Percentiles rank a stretch among this genome's conserved stretches.
Evolutionary conservation across 805 yeast species (phyloP).

Genomic region (Yamadazyma endophytica): DNA sequence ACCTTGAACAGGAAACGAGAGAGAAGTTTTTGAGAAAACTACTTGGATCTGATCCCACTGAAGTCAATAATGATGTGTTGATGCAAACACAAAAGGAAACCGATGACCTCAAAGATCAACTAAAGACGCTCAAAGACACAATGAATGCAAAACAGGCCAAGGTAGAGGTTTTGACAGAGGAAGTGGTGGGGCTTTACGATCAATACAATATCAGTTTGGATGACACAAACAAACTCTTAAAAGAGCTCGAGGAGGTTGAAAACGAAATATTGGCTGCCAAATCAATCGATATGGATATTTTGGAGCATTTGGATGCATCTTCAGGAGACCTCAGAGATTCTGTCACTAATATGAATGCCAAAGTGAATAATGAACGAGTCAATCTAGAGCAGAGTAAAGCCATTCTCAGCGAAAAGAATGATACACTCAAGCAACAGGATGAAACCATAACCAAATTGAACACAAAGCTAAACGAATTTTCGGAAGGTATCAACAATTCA

Average conservation of each 20-base stretch:
- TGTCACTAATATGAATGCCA: conserved; percentile 1
- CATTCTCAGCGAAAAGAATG: conserved; percentile 1
- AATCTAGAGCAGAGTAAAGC: conserved; percentile 3
- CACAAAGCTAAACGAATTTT: conserved; percentile 1
- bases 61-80: conserved; percentile 16
- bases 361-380: conserved; percentile 3
- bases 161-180: conserved; percentile 24
- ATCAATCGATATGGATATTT: conserved; percentile 6
- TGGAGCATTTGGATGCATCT: conserved; percentile 4
- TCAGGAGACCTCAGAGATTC: not conserved
- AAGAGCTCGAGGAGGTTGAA: conserved; percentile 20
- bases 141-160: conserved; percentile 23
- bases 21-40: conserved; percentile 59
- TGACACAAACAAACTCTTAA: conserved; percentile 22
- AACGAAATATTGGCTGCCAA: conserved; percentile 10
- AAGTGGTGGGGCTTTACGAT: conserved; percentile 20
- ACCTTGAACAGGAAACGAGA: conserved; percentile 68
- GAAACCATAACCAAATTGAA: conserved; percentile 7
- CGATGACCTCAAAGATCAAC: conserved; percentile 16
- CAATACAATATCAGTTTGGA: conserved; percentile 19
- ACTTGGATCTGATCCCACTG: conserved; percentile 12
- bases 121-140: conserved; percentile 21
- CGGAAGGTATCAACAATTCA: conserved; percentile 2
- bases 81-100: conserved; percentile 18
- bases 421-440: conserved; percentile 9